Evolutionary conservation across 108 stramenopile species (phyloP).

Genomic region (Skeletonema marinoi): DNA sequence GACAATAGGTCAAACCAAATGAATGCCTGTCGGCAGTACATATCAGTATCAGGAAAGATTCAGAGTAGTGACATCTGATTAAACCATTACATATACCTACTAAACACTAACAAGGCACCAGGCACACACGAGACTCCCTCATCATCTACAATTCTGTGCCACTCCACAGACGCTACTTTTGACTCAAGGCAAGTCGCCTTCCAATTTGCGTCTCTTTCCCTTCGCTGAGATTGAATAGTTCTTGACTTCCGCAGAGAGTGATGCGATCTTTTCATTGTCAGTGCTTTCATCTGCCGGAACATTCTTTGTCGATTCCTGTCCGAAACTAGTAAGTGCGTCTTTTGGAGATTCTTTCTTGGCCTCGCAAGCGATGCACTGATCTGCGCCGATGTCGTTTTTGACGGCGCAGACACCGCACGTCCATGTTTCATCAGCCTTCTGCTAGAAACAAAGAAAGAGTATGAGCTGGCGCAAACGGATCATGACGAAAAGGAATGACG

Average conservation of each 20-base stretch:
- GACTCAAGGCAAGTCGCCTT: too few species aligned
- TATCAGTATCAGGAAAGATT: too few species aligned
- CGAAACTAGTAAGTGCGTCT: too few species aligned
- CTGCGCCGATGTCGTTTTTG: not conserved
- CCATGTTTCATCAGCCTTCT: too few species aligned
- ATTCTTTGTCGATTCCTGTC: not conserved
- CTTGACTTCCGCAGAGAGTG: not conserved
- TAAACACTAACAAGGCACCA: too few species aligned
- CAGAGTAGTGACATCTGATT: not conserved
- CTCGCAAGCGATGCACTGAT: not conserved
- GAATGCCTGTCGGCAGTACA: too few species aligned
- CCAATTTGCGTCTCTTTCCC: not conserved
- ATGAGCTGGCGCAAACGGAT: not conserved
- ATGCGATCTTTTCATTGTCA: not conserved
- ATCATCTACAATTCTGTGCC: too few species aligned
- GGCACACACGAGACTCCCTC: too few species aligned
- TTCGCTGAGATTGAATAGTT: not conserved
- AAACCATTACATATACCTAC: too few species aligned
- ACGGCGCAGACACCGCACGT: too few species aligned
- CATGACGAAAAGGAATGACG: not conserved
- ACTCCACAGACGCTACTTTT: too few species aligned
- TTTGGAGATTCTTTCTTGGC: not conserved
- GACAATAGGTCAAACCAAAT: too few species aligned
- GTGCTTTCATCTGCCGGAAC: not conserved
- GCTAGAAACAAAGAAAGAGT: not conserved